These are phyloP conservation scores for Scedosporium boydii DNA, from an alignment of 2,329 filamentous ascomycete genomes.

Conservation along the genomic window DNA sequence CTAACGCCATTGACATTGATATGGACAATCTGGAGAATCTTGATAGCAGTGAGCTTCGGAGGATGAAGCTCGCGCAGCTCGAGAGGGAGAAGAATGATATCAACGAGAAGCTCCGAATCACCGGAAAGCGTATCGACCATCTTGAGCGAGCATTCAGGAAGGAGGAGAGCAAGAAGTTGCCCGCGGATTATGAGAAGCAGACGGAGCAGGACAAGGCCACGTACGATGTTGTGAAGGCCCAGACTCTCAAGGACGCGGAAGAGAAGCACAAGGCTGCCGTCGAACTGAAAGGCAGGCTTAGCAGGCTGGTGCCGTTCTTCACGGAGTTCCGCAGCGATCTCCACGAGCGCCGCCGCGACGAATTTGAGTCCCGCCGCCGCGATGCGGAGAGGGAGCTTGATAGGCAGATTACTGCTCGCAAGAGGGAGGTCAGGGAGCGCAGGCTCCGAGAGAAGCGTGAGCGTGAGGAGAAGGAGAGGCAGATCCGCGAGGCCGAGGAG, in stretches of 20 bases:
- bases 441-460: slow-evolving; percentile 76
- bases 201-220: slow-evolving; percentile 66
- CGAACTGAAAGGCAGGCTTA: slow-evolving; percentile 86
- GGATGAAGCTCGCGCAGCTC: slow-evolving; percentile 88
- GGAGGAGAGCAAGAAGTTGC: slow-evolving; percentile 87
- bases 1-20: slow-evolving; percentile 68
- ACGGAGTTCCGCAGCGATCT: slow-evolving; percentile 75
- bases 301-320: slow-evolving; percentile 74
- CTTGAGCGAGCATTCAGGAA: slow-evolving; percentile 93
- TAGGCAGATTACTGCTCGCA: slow-evolving; percentile 77
- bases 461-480: slow-evolving; percentile 73
- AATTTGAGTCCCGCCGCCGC: slow-evolving; percentile 90
- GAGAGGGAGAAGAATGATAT: slow-evolving; percentile 98
- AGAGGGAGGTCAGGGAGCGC: slow-evolving; percentile 80
- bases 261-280: slow-evolving; percentile 87
- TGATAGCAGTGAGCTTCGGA: slow-evolving; percentile 81
- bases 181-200: slow-evolving; percentile 77
- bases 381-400: slow-evolving; percentile 89
- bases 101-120: slow-evolving; percentile 80
- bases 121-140: slow-evolving; percentile 93
- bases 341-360: slow-evolving; percentile 78
- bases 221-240: slow-evolving; percentile 68
- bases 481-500: slow-evolving; percentile 77
- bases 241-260: slow-evolving; percentile 73
- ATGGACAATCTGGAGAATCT: slow-evolving; percentile 75